Evolutionary conservation across 768 basidiomycete genomes (phyloP).

Genomic region (Ephemerocybe angulata): DNA sequence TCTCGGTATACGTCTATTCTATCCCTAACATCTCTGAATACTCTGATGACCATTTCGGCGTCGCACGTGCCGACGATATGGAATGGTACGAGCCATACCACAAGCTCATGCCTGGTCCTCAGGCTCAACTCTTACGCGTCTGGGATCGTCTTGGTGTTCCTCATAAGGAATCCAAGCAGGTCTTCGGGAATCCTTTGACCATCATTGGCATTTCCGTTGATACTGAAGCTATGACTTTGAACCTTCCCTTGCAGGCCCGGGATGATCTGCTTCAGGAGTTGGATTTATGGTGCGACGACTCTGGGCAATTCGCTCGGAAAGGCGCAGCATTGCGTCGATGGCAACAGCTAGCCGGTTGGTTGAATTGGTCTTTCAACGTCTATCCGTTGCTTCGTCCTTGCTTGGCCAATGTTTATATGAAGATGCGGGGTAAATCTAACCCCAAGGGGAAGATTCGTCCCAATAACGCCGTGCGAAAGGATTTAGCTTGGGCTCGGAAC

Average conservation of each 20-base stretch:
- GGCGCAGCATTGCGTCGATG: not conserved
- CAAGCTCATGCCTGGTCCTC: conserved; percentile 21
- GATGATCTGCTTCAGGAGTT: conserved; percentile 6
- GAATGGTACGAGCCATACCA: conserved; percentile 29
- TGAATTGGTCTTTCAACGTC: conserved; percentile 39
- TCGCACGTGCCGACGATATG: conserved; percentile 12
- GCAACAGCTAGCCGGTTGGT: conserved; percentile 27
- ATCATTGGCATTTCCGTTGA: conserved; percentile 41
- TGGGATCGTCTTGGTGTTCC: conserved; percentile 40
- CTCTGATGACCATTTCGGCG: too few relatives aligned
- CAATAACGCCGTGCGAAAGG: too few relatives aligned
- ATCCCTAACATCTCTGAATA: too few relatives aligned
- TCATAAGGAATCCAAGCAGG: conserved; percentile 37
- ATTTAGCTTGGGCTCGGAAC: too few relatives aligned
- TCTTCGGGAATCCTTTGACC: conserved; percentile 22
- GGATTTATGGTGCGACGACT: too few relatives aligned
- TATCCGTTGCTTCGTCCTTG: too few relatives aligned
- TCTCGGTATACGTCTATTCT: too few relatives aligned
- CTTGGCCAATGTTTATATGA: too few relatives aligned
- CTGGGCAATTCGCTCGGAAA: conserved; percentile 21
- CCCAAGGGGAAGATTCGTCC: too few relatives aligned
- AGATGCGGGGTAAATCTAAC: too few relatives aligned
- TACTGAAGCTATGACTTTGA: conserved; percentile 24
- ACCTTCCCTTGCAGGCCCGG: conserved; percentile 14
- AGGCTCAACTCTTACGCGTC: conserved; percentile 29